phyloP scores from a whole-genome alignment of 768 basidiomycete genomes.

The Rhodotorula paludigena region DNA sequence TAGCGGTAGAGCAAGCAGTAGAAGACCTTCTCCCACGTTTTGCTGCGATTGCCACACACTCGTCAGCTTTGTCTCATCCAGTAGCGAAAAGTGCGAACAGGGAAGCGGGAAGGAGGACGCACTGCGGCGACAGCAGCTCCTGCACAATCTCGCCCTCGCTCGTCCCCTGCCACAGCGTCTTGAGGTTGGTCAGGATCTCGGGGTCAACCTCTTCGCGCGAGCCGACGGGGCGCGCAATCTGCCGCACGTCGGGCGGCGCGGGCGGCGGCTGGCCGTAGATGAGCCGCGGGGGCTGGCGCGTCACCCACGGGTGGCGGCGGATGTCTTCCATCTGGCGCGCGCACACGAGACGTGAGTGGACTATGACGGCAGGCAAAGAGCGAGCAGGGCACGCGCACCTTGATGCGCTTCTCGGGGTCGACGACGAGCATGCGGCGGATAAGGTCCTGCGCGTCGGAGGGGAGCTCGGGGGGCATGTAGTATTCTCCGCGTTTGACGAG shows the following conservation, averaged over 20 bases:
- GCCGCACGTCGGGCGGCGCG: slow-evolving; percentile 52
- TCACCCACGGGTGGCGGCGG: slow-evolving; percentile 74
- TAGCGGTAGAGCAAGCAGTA: slow-evolving; percentile 86
- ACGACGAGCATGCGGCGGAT: slow-evolving; percentile 82
- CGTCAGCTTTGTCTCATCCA: background rate
- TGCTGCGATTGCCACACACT: slow-evolving; percentile 47
- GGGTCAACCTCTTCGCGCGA: slow-evolving; percentile 66
- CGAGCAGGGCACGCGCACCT: slow-evolving; percentile 55
- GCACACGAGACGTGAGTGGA: too few relatives aligned
- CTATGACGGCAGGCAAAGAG: too few relatives aligned
- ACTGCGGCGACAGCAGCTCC: slow-evolving; percentile 57
- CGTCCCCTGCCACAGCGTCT: slow-evolving; percentile 80
- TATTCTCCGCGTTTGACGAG: slow-evolving; percentile 86
- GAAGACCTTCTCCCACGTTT: slow-evolving; percentile 92
- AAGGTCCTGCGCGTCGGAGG: slow-evolving; percentile 77
- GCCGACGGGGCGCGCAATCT: slow-evolving; percentile 65
- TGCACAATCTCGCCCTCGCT: slow-evolving; percentile 67
- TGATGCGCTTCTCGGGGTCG: slow-evolving; percentile 71
- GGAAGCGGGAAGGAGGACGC: slow-evolving; percentile 29
- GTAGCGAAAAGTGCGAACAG: background rate
- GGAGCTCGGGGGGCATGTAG: slow-evolving; percentile 72
- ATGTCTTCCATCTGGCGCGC: slow-evolving; percentile 72
- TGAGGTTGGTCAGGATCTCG: slow-evolving; percentile 83
- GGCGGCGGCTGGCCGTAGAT: slow-evolving; percentile 28
- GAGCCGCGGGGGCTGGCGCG: slow-evolving; percentile 47